Evolutionary conservation across 1,139 yeast species (phyloP).

Genomic region (Hyphopichia burtonii): DNA sequence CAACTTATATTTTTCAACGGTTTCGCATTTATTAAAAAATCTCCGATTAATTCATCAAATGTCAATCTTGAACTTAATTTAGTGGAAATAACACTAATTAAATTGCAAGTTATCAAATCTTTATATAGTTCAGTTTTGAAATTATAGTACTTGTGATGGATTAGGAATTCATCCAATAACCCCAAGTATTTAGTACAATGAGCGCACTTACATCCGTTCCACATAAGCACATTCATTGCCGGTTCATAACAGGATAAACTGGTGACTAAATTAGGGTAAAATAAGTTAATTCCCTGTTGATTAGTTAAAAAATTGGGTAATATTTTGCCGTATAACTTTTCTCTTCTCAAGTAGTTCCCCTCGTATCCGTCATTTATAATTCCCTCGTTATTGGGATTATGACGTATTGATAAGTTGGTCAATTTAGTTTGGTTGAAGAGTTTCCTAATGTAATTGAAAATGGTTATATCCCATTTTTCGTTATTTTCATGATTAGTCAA

Average conservation of each 20-base stretch:
- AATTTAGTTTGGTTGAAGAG: constrained; percentile 30
- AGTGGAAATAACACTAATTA: constrained; percentile 53
- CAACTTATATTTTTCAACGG: constrained; percentile 29
- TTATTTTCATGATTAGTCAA: constrained; percentile 48
- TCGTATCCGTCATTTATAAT: constrained; percentile 59
- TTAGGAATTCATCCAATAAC: constrained; percentile 54
- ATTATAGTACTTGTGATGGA: constrained; percentile 62
- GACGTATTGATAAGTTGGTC: constrained; percentile 45
- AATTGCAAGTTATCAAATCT: constrained; percentile 59
- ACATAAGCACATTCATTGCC: constrained; percentile 61
- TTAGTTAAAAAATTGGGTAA: constrained; percentile 38
- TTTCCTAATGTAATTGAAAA: constrained; percentile 42
- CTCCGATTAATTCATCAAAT: constrained; percentile 19
- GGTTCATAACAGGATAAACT: constrained; percentile 67
- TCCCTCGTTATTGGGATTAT: constrained; percentile 43
- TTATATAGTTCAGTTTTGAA: constrained; percentile 42
- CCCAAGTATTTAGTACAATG: constrained; percentile 51
- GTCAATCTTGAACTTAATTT: constrained; percentile 35
- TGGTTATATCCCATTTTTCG: constrained; percentile 56
- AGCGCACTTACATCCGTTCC: constrained; percentile 73
- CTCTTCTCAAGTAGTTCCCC: constrained; percentile 65
- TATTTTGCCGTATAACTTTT: constrained; percentile 45
- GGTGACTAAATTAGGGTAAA: constrained; percentile 59
- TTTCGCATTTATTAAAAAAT: constrained; percentile 18
- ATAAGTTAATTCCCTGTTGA: constrained; percentile 34